Evolutionary conservation across 495 filamentous ascomycete species (phyloP).

Genomic region (Arthonia radiata): DNA sequence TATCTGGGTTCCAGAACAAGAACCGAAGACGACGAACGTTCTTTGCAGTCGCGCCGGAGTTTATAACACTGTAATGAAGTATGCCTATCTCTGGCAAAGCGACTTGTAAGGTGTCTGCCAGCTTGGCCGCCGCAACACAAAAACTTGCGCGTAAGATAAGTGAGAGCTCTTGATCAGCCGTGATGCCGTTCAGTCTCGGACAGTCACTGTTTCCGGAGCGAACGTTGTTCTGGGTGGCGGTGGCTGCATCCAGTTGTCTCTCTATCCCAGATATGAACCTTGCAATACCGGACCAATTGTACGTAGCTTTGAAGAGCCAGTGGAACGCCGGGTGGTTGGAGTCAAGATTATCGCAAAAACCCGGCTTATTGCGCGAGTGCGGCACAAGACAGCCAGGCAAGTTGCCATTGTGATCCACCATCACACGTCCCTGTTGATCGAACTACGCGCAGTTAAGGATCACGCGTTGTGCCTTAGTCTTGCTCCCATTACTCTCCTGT

Average conservation of each 20-base stretch:
- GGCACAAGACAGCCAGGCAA: constrained; percentile 64
- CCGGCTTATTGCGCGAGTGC: constrained; percentile 44
- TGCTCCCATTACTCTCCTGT: no score
- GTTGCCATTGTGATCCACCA: constrained; percentile 60
- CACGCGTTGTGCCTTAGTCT: constrained; percentile 61
- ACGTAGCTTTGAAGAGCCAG: constrained; percentile 62
- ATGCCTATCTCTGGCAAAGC: constrained; percentile 39
- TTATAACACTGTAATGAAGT: constrained; percentile 55
- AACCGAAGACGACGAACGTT: constrained; percentile 1
- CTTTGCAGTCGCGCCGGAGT: constrained; percentile 26
- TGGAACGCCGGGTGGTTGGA: constrained; percentile 59
- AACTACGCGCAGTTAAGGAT: constrained; percentile 56
- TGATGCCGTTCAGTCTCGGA: no score
- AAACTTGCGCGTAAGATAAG: constrained; percentile 64
- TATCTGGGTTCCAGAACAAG: constrained; percentile 2
- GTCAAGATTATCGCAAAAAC: constrained; percentile 51
- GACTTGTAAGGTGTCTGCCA: constrained; percentile 39
- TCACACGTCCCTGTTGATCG: constrained; percentile 43
- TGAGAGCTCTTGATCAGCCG: constrained; percentile 39
- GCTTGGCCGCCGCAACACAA: constrained; percentile 49
- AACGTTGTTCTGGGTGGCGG: no score
- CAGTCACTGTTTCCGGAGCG: constrained; percentile 2
- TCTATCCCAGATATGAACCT: constrained; percentile 46
- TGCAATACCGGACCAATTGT: constrained; percentile 44
- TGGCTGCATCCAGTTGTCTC: constrained; percentile 19